These are phyloP conservation scores for Fusarium falciforme DNA, from an alignment of 2,329 filamentous ascomycete genomes.

Conservation along the genomic window DNA sequence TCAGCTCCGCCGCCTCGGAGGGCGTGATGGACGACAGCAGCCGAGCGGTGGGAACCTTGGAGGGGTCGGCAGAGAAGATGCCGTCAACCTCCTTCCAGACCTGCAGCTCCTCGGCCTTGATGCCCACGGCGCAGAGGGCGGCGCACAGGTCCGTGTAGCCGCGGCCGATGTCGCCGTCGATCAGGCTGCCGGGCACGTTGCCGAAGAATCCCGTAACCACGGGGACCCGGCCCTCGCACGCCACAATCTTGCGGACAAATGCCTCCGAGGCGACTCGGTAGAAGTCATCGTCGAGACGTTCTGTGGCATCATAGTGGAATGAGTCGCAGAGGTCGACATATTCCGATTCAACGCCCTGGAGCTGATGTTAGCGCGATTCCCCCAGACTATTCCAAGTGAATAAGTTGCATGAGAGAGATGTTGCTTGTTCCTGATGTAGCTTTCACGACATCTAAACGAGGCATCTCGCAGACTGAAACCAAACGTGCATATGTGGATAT, in stretches of 20 bases:
- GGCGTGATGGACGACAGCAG: constrained; percentile 91
- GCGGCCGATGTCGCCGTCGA: constrained; percentile 89
- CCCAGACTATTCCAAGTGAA: background rate
- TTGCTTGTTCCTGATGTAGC: background rate
- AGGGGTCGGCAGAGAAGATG: constrained; percentile 86
- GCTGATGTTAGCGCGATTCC: constrained; percentile 42
- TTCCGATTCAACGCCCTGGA: constrained; percentile 79
- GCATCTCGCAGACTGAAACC: background rate
- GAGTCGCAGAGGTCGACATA: constrained; percentile 91
- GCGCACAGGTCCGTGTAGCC: constrained; percentile 98
- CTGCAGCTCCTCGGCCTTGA: constrained; percentile 89
- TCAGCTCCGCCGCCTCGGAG: constrained; percentile 94
- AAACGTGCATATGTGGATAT: background rate
- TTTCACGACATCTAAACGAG: background rate
- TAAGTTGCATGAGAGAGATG: background rate
- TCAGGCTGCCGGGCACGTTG: constrained; percentile 87
- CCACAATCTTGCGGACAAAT: constrained; percentile 72
- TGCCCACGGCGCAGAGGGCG: constrained; percentile 87
- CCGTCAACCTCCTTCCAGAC: constrained; percentile 99
- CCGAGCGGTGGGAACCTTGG: constrained; percentile 92
- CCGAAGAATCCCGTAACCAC: constrained; percentile 96
- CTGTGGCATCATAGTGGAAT: constrained; percentile 73
- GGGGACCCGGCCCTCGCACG: constrained; percentile 76
- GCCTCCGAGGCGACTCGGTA: constrained; percentile 73
- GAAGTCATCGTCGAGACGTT: constrained; percentile 73